Conservation (phyloP, 306 rosid species). For the Begonia masoniana region DNA sequence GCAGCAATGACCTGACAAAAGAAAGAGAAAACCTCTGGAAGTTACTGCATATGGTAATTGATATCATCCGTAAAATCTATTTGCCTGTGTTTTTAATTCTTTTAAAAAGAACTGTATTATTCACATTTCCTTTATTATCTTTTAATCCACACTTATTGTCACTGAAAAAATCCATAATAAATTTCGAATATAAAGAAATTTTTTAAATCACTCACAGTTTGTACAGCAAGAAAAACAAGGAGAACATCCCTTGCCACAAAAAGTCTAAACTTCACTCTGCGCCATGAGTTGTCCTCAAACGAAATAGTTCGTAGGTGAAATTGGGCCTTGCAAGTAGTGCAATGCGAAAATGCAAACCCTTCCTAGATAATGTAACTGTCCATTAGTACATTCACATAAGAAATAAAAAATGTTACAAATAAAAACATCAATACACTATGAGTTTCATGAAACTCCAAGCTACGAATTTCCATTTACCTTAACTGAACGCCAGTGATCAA, state of each 20-base stretch:
- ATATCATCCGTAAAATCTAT: neutral
- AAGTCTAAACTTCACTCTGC: constrained; percentile 66
- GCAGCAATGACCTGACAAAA: constrained; percentile 61
- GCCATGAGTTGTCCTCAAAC: constrained; percentile 89
- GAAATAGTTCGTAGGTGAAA: constrained; percentile 72
- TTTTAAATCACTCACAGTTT: constrained; percentile 56
- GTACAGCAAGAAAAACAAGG: constrained; percentile 88
- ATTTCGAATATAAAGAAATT: constrained; percentile 1
- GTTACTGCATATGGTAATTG: neutral
- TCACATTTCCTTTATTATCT: no score
- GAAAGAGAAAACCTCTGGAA: neutral
- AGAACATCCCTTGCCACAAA: constrained; percentile 98
- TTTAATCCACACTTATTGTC: no score
- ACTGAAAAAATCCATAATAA: neutral
- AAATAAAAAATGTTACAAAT: neutral
- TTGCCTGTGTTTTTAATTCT: no score
- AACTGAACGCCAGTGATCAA: constrained; percentile 99
- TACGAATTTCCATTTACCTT: constrained; percentile 31
- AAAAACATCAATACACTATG: neutral
- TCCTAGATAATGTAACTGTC: constrained; percentile 30
- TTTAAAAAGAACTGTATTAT: no score
- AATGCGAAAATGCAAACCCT: constrained; percentile 98
- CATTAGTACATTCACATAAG: neutral
- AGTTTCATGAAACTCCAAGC: neutral
- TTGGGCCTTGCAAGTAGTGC: constrained; percentile 98